Evolutionary conservation across 164 flowering plant genomes (phyloP), one percentile per base, ranked within the genome.

Genomic region (Amborella trichopoda): DNA sequence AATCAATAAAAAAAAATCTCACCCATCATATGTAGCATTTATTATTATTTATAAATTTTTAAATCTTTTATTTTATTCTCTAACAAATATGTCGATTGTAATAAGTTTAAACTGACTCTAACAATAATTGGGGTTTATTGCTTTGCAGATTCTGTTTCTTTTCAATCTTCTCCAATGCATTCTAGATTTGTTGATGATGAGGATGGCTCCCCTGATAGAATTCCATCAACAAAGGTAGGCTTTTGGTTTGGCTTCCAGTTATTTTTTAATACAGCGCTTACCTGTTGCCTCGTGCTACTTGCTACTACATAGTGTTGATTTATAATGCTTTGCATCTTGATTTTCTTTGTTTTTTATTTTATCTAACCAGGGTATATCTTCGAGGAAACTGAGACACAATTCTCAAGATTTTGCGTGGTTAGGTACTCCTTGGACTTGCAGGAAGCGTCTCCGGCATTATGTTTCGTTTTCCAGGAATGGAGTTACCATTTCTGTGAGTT

Each of bases 401-500:
- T 55, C 62, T 9, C 60, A 54, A 40, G 78, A 66, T 16, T 71
- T 78, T 63, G 34, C 39, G 10, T 89, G 93, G 95, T 24, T 80
- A 48, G 97, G 97, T 46, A 62, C 74, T 46, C 26, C 83, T 5
- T 76, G 72, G 80, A 77, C 65, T 1, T 75, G 85, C 49, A 61
- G 68, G 53, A 82, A 82, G 60, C 76, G 58, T 13, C 61, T 81
- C 33, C 78, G 48, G 54, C 97, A 84, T 47, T 89, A 73, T 49
- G 50, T 53, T n/a, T 73, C 97, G 1, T 89, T 80, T 56, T 24
- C 41, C 43, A 74, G 90, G 20, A 82, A 73, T 61, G 93, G 90
- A 22, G 61, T 78, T 48, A 53, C 58, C 55, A 70, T 89, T 22
- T 75, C 87, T 20, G 95, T 89, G 52, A 78, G 94, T 71, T 19